A percentile compares a stretch with the other conserved stretches of the same genome.
phyloP scores from a whole-genome alignment of 371 early-diverging fungal genomes.

The Mitosporidium daphniae region DNA sequence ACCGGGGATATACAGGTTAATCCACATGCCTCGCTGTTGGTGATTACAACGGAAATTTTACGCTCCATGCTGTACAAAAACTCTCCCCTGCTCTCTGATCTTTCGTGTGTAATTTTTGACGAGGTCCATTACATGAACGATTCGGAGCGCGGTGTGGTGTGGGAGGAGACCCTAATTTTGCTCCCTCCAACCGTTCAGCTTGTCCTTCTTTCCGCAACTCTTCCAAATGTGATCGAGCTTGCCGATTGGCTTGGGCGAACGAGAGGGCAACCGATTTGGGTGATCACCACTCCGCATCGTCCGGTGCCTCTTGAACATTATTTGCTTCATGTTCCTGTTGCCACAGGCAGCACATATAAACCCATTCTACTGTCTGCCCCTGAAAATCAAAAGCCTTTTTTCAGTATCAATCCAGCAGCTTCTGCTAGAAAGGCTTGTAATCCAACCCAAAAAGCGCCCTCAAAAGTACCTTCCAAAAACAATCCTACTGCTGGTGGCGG shows the following conservation, averaged over 20 bases:
- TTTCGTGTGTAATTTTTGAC: slow-evolving; percentile 96
- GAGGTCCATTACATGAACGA: slow-evolving; percentile 98
- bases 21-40: slow-evolving; percentile 64
- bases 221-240: slow-evolving; percentile 93
- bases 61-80: slow-evolving; percentile 87
- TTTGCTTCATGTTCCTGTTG: no score
- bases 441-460: no score
- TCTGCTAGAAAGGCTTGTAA: no score
- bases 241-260: slow-evolving; percentile 97
- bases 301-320: slow-evolving; percentile 89
- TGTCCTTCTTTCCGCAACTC: slow-evolving; percentile 82
- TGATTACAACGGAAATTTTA: slow-evolving; percentile 98
- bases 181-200: slow-evolving; percentile 63
- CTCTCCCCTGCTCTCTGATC: slow-evolving; percentile 72
- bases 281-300: slow-evolving; percentile 71
- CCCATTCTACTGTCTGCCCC: no score
- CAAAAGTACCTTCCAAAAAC: no score
- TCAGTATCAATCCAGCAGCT: no score
- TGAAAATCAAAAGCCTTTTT: no score
- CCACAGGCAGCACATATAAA: no score
- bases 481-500: no score
- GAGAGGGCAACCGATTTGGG: slow-evolving; percentile 72
- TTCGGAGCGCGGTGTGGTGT: slow-evolving; percentile 88
- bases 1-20: slow-evolving; percentile 95
- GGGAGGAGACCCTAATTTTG: slow-evolving; percentile 99